Conservation (phyloP, 2,329 filamentous ascomycete species). For the Didymella pinodella region DNA sequence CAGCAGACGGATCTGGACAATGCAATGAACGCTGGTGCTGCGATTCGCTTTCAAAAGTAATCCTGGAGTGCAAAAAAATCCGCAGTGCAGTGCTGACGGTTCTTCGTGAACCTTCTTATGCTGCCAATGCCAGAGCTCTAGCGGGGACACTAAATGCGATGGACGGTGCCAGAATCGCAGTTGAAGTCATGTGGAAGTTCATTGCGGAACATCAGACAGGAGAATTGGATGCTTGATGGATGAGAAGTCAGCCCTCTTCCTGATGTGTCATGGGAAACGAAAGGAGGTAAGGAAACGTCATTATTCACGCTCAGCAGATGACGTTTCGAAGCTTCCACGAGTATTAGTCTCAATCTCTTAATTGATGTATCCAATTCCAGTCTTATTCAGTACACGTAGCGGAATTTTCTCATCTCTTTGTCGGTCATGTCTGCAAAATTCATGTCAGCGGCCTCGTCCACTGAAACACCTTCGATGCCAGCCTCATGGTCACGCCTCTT, state of each 20-base stretch:
- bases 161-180: neutral
- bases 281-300: neutral
- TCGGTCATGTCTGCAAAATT: neutral
- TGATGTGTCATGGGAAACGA: neutral
- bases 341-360: slow-evolving; percentile 59
- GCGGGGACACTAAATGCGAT: neutral
- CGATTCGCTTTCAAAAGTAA: neutral
- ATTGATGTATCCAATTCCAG: slow-evolving; percentile 28
- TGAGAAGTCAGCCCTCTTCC: neutral
- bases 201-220: neutral
- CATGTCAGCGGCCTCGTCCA: neutral
- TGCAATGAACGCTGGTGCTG: neutral
- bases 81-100: neutral
- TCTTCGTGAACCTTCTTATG: neutral
- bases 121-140: neutral
- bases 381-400: neutral
- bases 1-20: neutral
- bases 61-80: neutral
- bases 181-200: neutral
- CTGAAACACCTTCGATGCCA: neutral
- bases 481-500: neutral
- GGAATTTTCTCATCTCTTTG: neutral
- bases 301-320: neutral
- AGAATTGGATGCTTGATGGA: neutral
- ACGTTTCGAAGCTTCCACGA: neutral